Evolutionary conservation across 495 filamentous ascomycete genomes (phyloP), one percentile per base, ranked within the genome.

Genomic region (Podospora pseudocomata): DNA sequence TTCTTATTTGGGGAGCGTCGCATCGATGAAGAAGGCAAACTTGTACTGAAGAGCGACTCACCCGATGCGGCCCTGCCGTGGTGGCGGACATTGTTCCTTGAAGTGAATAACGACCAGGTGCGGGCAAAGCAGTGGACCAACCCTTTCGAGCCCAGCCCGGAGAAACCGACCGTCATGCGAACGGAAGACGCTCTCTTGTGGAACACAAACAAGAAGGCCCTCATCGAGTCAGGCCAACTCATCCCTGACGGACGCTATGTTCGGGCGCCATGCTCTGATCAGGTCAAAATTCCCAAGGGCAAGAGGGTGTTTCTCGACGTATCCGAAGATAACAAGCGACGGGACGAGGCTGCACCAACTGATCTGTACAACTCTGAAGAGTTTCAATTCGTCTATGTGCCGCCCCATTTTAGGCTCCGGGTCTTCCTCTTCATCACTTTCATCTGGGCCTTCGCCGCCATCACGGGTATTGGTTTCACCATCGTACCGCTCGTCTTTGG

Each of bases 371-470:
- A 90, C 5, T 89, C 86, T 64, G 80, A 84, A 19, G 85, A 90
- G 74, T 96, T 92, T 75, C 88, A 90, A 65, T 86, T 89, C 72
- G 90, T 97, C 64, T 99, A 98, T 78, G 86, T 97, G 32, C 95
- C 95, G 18, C 94, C 96, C 0, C 85, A 84, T 75, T 98, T 99
- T 80, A 85, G 89, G 27, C 71, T 87, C 23, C 88, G 95, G 44
- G 88, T 97, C 72, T 91, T 88, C 63, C 79, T 91, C 20, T 97
- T 99, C 77, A 92, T 97, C 70, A 75, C 96, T 68, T 86, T 89
- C 55, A 92, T 99, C 72, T 99, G 95, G 95, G 67, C 92, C 18
- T 98, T 98, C 80, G 93, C 96, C 9, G 94, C 94, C 13, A 83
- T 88, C n/a, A 96, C 92, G 1, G 95, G 95, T n/a, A 86, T 97